Base-by-base conservation (phyloP, 805 yeast species). In the Lipomyces sp. region DNA sequence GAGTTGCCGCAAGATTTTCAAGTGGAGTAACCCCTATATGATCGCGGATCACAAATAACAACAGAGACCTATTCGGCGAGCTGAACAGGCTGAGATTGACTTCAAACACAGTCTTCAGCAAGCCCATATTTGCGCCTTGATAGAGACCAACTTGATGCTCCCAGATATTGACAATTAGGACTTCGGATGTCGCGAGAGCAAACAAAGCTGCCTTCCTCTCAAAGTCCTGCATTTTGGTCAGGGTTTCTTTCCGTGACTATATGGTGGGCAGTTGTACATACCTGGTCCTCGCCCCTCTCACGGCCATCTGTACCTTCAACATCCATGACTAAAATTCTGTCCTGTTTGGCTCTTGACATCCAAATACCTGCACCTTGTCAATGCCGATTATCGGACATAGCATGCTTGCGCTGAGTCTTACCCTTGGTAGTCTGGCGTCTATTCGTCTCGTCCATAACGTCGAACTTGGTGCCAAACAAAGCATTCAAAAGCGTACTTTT, bases 251-350 rank as follows among this genome's bases (percentile, higher is more conserved):
- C 24, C 24, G 24, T 24, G 24, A 24, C 24, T 57, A 37, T 11
- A 1, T 30, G 29, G 11, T 33, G 15, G 18, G 37, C 29, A 15
- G 55, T 30, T 64, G 59, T 64, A 29, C 54, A 51, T 18, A 51
- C 54, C 78, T 95, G 98, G 78, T 95, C 98, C 74, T 95, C 99
- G 33, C 98, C 98, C 64, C 98, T 85, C 79, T 95, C 99, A 67
- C 97, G 85, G 59, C 99, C 98, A 79, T 95, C 99, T 0, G 98
- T 93, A 59, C 99, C 99, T 79, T 95, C 99, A n/a, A 95, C 98
- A 76, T 95, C 99, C 84, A 95, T 84, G 1, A 95, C 96, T 68
- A 91, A 83, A 10, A 92, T 81, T 69, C 86, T 82, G 4, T 67
- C 67, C 39, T 71, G 68, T 50, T 65, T 63, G 7, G 73, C 73